A percentile compares a stretch with the other conserved stretches of the same genome.
These are phyloP conservation scores for Stylonectria norvegica DNA, from an alignment of 2,329 filamentous ascomycete species.

Conservation along the genomic window DNA sequence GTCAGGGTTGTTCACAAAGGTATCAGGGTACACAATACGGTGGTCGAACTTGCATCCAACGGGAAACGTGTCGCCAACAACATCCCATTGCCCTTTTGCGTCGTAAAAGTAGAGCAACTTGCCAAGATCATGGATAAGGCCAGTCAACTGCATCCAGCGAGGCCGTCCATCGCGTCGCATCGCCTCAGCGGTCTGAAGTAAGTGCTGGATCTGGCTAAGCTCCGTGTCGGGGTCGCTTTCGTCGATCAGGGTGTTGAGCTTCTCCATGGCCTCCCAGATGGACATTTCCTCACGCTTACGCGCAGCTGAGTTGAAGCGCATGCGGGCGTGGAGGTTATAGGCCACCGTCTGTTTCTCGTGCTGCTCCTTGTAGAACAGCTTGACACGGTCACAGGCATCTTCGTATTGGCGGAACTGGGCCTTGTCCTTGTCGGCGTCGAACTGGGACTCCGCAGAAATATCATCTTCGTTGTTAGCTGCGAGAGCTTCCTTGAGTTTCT, in stretches of 20 bases:
- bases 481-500: neutral
- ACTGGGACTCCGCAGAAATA: constrained; percentile 52
- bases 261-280: constrained; percentile 89
- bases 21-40: constrained; percentile 75
- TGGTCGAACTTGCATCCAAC: constrained; percentile 73
- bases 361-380: constrained; percentile 77
- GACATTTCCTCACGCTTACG: constrained; percentile 68
- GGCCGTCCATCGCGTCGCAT: constrained; percentile 83
- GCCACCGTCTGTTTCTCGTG: constrained; percentile 71
- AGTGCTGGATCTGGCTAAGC: constrained; percentile 83
- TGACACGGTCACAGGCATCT: constrained; percentile 77
- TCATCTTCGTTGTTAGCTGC: neutral
- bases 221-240: constrained; percentile 86
- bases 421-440: constrained; percentile 76
- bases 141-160: constrained; percentile 76
- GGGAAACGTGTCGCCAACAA: constrained; percentile 82
- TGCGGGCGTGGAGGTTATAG: constrained; percentile 79
- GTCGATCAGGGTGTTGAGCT: constrained; percentile 85
- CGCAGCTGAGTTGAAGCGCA: constrained; percentile 52
- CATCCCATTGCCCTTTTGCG: constrained; percentile 82
- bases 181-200: constrained; percentile 84
- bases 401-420: constrained; percentile 78
- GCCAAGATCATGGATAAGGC: constrained; percentile 75
- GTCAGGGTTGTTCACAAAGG: constrained; percentile 76
- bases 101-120: constrained; percentile 79